Evolutionary conservation across 768 basidiomycete genomes (phyloP).

Genomic region (Tephrocybe sp.): DNA sequence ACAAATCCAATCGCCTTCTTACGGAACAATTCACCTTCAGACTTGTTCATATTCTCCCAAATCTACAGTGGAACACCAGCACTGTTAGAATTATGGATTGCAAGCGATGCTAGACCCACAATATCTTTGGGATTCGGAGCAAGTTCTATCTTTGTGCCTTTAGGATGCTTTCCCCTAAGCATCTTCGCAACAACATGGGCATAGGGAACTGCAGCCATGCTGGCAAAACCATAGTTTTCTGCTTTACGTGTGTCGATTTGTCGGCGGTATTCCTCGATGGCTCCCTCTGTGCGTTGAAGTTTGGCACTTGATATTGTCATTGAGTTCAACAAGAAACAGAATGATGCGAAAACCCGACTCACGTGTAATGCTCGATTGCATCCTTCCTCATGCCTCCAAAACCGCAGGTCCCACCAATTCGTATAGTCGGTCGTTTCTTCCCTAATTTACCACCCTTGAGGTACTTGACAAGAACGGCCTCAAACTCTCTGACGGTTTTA

Average conservation of each 20-base stretch:
- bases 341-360: constrained; percentile 27
- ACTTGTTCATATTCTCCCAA: constrained; percentile 87
- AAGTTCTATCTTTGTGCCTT: constrained; percentile 67
- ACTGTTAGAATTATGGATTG: constrained; percentile 14
- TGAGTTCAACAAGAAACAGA: too few species aligned
- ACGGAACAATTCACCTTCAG: constrained; percentile 61
- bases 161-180: constrained; percentile 66
- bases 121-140: constrained; percentile 92
- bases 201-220: constrained; percentile 85
- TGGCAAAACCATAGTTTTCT: constrained; percentile 91
- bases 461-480: constrained; percentile 86
- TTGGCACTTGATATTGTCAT: constrained; percentile 44
- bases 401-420: constrained; percentile 77
- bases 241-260: constrained; percentile 75
- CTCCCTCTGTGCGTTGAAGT: constrained; percentile 66
- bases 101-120: constrained; percentile 44
- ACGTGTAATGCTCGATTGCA: constrained; percentile 95
- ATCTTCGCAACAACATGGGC: constrained; percentile 83
- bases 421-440: constrained; percentile 79
- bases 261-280: constrained; percentile 70
- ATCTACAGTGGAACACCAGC: constrained; percentile 44
- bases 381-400: constrained; percentile 85
- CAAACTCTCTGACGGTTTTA: constrained; percentile 89
- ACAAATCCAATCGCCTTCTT: constrained; percentile 78
- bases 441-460: constrained; percentile 81